These are phyloP conservation scores for Ceratobasidium sp. DNA, from an alignment of 1,284 basidiomycete species.

Conservation along the genomic window DNA sequence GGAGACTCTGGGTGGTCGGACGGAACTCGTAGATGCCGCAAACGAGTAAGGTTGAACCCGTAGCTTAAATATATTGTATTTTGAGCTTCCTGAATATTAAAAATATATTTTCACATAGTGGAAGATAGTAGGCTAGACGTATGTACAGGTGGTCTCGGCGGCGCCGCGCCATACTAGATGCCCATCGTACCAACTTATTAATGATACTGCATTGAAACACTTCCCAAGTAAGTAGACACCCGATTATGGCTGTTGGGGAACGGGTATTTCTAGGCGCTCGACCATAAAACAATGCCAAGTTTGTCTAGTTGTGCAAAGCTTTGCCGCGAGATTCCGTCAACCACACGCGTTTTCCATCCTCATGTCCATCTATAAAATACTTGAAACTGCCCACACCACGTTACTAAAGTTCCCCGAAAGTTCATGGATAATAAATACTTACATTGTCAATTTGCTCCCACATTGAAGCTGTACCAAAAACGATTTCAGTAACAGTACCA, in stretches of 20 bases:
- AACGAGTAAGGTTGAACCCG: neutral
- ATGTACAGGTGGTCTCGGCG: no score
- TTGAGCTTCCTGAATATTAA: neutral
- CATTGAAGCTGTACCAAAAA: neutral
- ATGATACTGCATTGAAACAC: neutral
- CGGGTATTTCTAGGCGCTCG: slow-evolving; percentile 12
- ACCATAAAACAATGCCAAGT: slow-evolving; percentile 17
- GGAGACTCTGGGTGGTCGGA: slow-evolving; percentile 64
- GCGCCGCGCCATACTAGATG: neutral
- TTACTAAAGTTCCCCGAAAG: no score
- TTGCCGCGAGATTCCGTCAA: neutral
- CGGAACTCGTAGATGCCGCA: slow-evolving; percentile 20
- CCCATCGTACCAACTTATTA: neutral
- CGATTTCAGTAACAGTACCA: neutral
- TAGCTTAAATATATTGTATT: neutral
- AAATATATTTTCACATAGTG: neutral
- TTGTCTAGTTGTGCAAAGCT: slow-evolving; percentile 11
- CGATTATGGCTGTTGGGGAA: slow-evolving; percentile 10
- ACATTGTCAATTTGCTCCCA: slow-evolving; percentile 10
- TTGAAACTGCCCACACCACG: neutral
- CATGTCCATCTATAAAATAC: slow-evolving; percentile 17
- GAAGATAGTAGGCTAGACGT: no score
- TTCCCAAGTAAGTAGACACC: neutral
- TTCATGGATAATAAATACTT: neutral
- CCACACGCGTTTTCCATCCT: neutral